Evolutionary conservation across 208 protist genomes (phyloP), one percentile per base, ranked within the genome.

Genomic region (Zelonia costaricensis): DNA sequence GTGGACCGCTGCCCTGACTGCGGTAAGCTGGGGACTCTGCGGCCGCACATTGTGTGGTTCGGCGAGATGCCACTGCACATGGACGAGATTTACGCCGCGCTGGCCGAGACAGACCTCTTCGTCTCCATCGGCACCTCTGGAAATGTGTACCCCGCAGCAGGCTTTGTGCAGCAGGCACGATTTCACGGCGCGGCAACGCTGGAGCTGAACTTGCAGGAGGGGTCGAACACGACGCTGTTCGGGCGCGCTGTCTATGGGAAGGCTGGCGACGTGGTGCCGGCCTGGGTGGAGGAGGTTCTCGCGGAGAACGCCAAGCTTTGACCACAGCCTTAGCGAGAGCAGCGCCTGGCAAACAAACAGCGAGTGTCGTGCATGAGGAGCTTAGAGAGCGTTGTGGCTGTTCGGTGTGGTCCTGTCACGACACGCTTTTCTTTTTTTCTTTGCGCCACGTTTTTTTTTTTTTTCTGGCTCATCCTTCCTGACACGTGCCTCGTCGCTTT

Each of bases 1-100:
- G 49, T 53, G 53, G 76, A 74, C 38, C 43, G 47, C 20, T 94
- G 84, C 42, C 49, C 52, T 1, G 86, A 79, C 53, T 91, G 84
- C 60, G 47, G 51, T 38, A 6, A 55, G 7, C 20, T 81, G 1
- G 69, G 67, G 22, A 91, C 82, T 7, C 63, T 94, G 42, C 78
- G 88, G 13, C 88, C 88, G 12, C 76, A 91, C 52, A 90, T 91
- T 77, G 88, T 94, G 12, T 94, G 84, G 82, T 94, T 91, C 64
- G 82, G 75, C 13, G 88, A 94, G 54, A 80, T 91, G 74, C 88
- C 84, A 18, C 47, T 89, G 0, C 63, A 79, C 42, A 79, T 88
- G 84, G 78, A 88, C 23, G 61, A 78, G 13, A 91, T 94, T 38
- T 20, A 45, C 7, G 46, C 60, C 3, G 38, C 45, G 4, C 49